Evolutionary conservation across 108 stramenopile species (phyloP), one percentile per base, ranked within the genome.

Genomic region (Pseudonitzschia delicatissima): DNA sequence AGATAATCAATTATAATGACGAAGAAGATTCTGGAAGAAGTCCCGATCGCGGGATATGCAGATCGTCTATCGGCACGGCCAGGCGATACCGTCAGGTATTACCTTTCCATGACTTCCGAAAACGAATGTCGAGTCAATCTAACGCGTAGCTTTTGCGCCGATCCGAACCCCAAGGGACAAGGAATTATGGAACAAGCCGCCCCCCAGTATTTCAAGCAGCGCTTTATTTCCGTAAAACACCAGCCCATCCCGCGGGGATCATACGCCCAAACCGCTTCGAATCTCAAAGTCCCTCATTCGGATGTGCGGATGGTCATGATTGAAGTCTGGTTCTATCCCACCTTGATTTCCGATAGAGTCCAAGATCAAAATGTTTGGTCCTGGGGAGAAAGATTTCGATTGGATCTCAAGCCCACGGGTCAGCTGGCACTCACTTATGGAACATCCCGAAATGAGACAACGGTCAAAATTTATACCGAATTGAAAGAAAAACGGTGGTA

Each of bases 101-200:
- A 11, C 21, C 71, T 48, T 23, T 34, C 34, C 58, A 45, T 27
- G 71, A 39, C 8, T 39, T 39, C 37, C 11, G 11, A 39, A 6
- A 39, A 39, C 37, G 11, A 39, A 39, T 27, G 28, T 6, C 5
- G 9, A 29, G 63, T 63, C 12, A 13, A 39, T 23, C 26, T 72
- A 44, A 64, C 55, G 20, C 52, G 53, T n/a, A 50, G 31, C 39
- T 52, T 72, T 44, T 45, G 63, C 40, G 63, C 71, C 31, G 71
- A 72, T 64, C 71, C 71, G 12, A 64, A 72, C 21, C 62, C 71
- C n/a, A 47, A 57, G 17, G 63, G 51, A 9, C 53, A 39, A 8
- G 71, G 71, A 32, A 55, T 72, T 12, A 8, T 36, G 20, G 66
- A 67, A 55, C 25, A 17, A 1, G 48, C 42, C 25, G 45, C 63